Conservation (phyloP, 139 green algal species). For the Trebouxia sp. region DNA sequence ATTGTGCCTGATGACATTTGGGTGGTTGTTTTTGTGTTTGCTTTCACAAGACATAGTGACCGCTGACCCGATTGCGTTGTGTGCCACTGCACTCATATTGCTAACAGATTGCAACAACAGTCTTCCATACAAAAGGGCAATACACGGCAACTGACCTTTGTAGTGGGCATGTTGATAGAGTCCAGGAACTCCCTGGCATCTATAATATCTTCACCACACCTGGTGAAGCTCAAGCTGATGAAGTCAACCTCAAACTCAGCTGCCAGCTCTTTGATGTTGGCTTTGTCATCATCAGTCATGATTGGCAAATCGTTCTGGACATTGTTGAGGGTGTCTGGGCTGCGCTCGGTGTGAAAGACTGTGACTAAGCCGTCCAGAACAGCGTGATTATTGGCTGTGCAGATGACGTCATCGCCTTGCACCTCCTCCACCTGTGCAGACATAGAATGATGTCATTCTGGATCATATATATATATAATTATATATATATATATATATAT, state of each 20-base stretch:
- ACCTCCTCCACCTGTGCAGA: conserved; percentile 56
- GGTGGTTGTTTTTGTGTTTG: too few relatives aligned
- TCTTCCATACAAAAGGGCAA: neutral
- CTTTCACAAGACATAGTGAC: too few relatives aligned
- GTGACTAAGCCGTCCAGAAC: conserved; percentile 88
- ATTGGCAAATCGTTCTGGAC: conserved; percentile 84
- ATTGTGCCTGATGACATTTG: too few relatives aligned
- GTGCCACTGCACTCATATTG: too few relatives aligned
- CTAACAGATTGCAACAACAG: too few relatives aligned
- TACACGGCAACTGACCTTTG: conserved; percentile 62
- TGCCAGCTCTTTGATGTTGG: conserved; percentile 28
- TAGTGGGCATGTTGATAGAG: conserved; percentile 61
- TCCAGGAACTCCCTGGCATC: conserved; percentile 77
- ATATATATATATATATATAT: too few relatives aligned
- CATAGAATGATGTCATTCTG: too few relatives aligned
- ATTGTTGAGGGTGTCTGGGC: conserved; percentile 63
- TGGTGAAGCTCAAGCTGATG: conserved; percentile 76
- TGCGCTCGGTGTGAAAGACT: conserved; percentile 88
- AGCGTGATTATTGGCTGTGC: conserved; percentile 70
- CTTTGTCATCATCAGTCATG: conserved; percentile 49
- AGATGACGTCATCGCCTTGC: conserved; percentile 68
- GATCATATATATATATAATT: too few relatives aligned
- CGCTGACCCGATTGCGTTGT: too few relatives aligned
- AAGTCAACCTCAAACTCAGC: conserved; percentile 87
- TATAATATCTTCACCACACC: conserved; percentile 68